A percentile compares a stretch with the other conserved stretches of the same genome.
Evolutionary conservation across 78 protist genomes (phyloP).

Genomic region (Dictyostelium brefeldianum): DNA sequence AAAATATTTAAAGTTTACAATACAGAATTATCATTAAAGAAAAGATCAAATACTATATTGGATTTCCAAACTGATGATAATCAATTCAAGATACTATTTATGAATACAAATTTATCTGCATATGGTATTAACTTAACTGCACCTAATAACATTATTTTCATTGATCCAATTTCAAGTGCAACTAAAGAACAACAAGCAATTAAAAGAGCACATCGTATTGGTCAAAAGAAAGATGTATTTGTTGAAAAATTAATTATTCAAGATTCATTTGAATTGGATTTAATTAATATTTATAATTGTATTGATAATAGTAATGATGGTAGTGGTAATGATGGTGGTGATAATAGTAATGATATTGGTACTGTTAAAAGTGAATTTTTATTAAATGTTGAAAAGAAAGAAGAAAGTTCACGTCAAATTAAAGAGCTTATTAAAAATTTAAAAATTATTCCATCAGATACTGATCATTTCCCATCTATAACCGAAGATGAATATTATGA

Average conservation of each 20-base stretch:
- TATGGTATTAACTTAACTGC: conserved; percentile 79
- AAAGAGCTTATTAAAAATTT: conserved; percentile 10
- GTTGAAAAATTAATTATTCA: conserved; percentile 61
- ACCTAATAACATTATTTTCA: conserved; percentile 73
- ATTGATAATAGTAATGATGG: not conserved
- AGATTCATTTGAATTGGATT: conserved; percentile 27
- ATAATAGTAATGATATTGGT: not conserved
- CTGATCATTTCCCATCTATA: not conserved
- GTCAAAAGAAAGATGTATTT: conserved; percentile 51
- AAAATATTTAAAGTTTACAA: conserved; percentile 5
- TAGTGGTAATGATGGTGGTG: not conserved
- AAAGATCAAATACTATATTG: conserved; percentile 15
- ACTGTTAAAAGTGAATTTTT: conserved; percentile 26
- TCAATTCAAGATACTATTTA: conserved; percentile 42
- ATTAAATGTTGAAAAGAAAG: conserved; percentile 41
- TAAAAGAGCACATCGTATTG: conserved; percentile 85
- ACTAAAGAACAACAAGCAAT: conserved; percentile 85
- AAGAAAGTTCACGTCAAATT: conserved; percentile 19
- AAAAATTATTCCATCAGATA: not conserved
- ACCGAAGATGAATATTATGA: conserved; percentile 1
- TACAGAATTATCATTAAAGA: conserved; percentile 3
- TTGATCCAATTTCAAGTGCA: conserved; percentile 59
- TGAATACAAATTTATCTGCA: conserved; percentile 77
- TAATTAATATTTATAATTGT: not conserved
- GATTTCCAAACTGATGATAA: conserved; percentile 44